Base-by-base conservation (phyloP, 495 filamentous ascomycete species). In the Neurospora sp. region DNA sequence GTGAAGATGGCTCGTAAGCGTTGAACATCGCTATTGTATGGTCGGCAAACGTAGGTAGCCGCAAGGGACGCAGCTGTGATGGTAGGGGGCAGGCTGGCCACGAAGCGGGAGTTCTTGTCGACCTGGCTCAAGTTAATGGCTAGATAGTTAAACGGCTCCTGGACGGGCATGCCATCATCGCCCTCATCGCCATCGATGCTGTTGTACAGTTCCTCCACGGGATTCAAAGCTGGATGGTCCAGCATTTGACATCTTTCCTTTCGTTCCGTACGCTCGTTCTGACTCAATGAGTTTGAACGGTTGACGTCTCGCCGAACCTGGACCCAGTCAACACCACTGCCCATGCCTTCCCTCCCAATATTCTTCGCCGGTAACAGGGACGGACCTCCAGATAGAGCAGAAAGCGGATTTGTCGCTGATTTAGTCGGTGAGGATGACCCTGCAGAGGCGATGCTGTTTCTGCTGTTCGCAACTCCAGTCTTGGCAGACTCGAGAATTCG, bases 231-330 rank as follows among this genome's bases (percentile, higher is more conserved):
- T 0, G 93, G 90, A 74, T 96, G 89, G 76, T 97, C 94, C 86
- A 97, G 87, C 92, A 99, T 95, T 78, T 98, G 91, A 75, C 94
- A 97, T 40, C 94, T 89, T 71, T 98, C 96, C n/a, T 89, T 90
- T 69, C 96, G 85, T 76, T 98, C 96, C 40, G 88, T 84, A 17
- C 91, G 87, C 80, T 99, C 96, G 72, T 96, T 96, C 70, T 89
- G 88, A 80, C 94, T 97, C 37, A 97, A 84, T 1, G 94, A 94
- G 76, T 97, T 98, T 14, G 95, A 94, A 17, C 96, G 88, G 79
- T 98, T 98, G 45, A 98, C 92, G 82, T 99, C 96, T 59, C 95
- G 88, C 68, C 96, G 90, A 37, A 98, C 94, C 79, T 98, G 94
- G 37, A 98, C 92, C 95, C 96, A 99, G 79, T 98, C 96, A 35